These are phyloP conservation scores for Pseudocercospora ulei DNA, from an alignment of 2,329 filamentous ascomycete species.

Conservation along the genomic window DNA sequence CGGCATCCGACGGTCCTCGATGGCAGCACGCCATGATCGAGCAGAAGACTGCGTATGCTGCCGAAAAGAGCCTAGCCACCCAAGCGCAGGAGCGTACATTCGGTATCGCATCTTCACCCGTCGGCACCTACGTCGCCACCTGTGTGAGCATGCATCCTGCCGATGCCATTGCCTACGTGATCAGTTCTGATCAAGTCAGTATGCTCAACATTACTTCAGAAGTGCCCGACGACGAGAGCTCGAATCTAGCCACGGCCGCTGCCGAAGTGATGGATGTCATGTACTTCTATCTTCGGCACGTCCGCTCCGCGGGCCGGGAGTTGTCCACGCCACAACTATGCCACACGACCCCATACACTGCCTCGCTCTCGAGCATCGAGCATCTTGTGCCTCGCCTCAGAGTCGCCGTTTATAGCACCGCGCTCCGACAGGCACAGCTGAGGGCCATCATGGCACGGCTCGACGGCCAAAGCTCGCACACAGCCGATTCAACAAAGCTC, in stretches of 20 bases:
- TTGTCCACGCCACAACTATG: no score
- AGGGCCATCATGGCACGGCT: background rate
- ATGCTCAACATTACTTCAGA: conserved; percentile 20
- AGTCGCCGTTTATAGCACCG: background rate
- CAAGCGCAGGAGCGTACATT: conserved; percentile 45
- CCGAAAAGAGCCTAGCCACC: conserved; percentile 44
- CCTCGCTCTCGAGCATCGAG: background rate
- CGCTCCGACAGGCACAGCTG: background rate
- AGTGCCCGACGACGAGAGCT: background rate
- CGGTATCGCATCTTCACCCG: conserved; percentile 44
- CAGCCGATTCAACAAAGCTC: background rate
- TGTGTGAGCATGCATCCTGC: conserved; percentile 48
- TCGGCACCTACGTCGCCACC: conserved; percentile 42
- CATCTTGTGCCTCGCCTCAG: background rate
- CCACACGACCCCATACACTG: background rate
- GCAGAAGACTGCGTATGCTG: conserved; percentile 39
- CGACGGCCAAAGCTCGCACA: background rate
- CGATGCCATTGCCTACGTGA: conserved; percentile 50
- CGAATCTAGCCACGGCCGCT: background rate
- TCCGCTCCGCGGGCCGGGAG: no score
- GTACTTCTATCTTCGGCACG: conserved; percentile 2
- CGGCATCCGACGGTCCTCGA: conserved; percentile 22
- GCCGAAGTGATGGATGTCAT: conserved; percentile 1
- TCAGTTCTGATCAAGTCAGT: conserved; percentile 38
- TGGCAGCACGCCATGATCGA: conserved; percentile 38